These are phyloP conservation scores for Ganoderma lucidum DNA, from an alignment of 1,284 basidiomycete species.

Conservation along the genomic window DNA sequence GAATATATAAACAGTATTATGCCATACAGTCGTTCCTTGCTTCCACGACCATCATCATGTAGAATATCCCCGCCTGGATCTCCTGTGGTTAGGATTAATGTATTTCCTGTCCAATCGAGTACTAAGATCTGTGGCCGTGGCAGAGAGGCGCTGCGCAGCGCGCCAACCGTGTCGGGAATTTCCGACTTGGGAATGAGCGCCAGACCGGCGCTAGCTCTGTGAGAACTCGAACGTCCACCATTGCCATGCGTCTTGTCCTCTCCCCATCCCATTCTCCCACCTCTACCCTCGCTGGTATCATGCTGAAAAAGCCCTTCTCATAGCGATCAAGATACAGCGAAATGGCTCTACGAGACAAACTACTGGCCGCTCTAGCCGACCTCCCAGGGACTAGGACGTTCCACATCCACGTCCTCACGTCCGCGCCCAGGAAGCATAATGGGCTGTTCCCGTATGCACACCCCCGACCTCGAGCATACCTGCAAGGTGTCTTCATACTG, in stretches of 20 bases:
- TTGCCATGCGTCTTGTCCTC: slow-evolving; percentile 4
- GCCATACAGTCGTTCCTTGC: not conserved
- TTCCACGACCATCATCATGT: not conserved
- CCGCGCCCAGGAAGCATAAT: slow-evolving; percentile 73
- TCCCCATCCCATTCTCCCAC: slow-evolving; percentile 4
- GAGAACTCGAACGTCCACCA: slow-evolving; percentile 12
- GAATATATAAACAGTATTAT: not conserved
- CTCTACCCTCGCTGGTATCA: not conserved
- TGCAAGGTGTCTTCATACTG: slow-evolving; percentile 81
- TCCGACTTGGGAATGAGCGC: slow-evolving; percentile 14
- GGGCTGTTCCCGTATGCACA: slow-evolving; percentile 80
- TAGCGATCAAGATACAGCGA: not conserved
- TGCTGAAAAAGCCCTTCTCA: not conserved
- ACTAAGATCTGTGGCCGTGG: not conserved
- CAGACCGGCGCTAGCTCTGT: slow-evolving; percentile 9
- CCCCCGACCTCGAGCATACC: slow-evolving; percentile 66
- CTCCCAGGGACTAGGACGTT: slow-evolving; percentile 75
- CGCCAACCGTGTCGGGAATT: slow-evolving; percentile 12
- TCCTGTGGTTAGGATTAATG: not conserved
- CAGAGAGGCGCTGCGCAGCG: not conserved
- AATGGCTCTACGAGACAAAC: slow-evolving; percentile 66
- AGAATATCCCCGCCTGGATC: not conserved
- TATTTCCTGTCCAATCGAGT: not conserved
- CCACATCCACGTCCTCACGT: slow-evolving; percentile 78
- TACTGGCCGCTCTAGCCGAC: slow-evolving; percentile 63